These are phyloP conservation scores for Trametes cingulata DNA, from an alignment of 768 basidiomycete species.

Conservation along the genomic window DNA sequence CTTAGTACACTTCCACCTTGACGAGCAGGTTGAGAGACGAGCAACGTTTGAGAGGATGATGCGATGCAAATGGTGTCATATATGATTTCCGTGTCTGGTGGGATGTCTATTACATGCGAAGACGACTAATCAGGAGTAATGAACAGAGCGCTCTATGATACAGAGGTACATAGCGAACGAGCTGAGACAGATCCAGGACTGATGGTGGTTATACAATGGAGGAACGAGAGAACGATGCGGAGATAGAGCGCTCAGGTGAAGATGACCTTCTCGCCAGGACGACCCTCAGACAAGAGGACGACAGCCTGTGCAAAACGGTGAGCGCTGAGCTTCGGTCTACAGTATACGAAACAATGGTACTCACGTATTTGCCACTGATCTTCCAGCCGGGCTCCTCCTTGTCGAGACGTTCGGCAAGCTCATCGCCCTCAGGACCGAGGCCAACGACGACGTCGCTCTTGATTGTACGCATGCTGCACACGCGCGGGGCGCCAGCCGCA, in stretches of 20 bases:
- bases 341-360: constrained; percentile 32
- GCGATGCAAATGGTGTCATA: neutral
- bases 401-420: constrained; percentile 77
- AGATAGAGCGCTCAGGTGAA: constrained; percentile 21
- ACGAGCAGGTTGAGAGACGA: too few relatives aligned
- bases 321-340: neutral
- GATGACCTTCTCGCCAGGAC: constrained; percentile 80
- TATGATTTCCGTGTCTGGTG: constrained; percentile 1
- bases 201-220: too few relatives aligned
- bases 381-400: constrained; percentile 91
- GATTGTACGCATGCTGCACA: constrained; percentile 87
- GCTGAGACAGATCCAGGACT: neutral
- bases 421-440: constrained; percentile 66
- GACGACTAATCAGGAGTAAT: neutral
- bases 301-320: constrained; percentile 73
- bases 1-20: neutral
- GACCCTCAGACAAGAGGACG: constrained; percentile 83
- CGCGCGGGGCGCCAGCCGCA: constrained; percentile 81
- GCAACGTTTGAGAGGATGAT: neutral
- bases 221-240: too few relatives aligned
- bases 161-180: neutral
- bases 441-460: constrained; percentile 96
- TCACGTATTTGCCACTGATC: constrained; percentile 94
- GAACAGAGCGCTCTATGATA: neutral
- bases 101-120: neutral